These are phyloP conservation scores for Silene latifolia DNA, from an alignment of 148 eudicot genomes.

Conservation along the genomic window DNA sequence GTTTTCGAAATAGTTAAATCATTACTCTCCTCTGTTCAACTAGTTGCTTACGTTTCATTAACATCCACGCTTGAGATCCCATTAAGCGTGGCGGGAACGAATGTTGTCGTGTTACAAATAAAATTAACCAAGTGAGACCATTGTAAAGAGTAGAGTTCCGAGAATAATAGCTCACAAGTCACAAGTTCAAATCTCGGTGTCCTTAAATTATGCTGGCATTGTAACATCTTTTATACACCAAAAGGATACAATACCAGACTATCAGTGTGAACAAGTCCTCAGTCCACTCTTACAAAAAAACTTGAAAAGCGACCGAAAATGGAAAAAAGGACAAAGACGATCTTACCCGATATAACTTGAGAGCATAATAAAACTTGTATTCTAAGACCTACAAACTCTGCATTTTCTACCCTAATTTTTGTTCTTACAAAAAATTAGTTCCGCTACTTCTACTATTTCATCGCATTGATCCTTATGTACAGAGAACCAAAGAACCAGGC, in stretches of 20 bases:
- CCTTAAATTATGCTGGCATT: neutral
- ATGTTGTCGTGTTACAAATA: too few relatives aligned
- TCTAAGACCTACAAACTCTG: conserved; percentile 7
- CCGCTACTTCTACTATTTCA: conserved; percentile 28
- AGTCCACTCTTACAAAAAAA: neutral
- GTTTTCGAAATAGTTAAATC: neutral
- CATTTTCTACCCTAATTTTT: neutral
- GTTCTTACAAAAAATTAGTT: conserved; percentile 18
- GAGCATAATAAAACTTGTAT: too few relatives aligned
- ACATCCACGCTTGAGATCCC: too few relatives aligned
- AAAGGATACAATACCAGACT: too few relatives aligned
- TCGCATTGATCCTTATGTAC: conserved; percentile 31
- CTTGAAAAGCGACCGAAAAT: neutral
- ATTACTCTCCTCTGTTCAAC: too few relatives aligned
- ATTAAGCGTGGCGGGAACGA: too few relatives aligned
- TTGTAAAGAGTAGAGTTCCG: neutral
- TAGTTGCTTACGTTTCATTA: too few relatives aligned
- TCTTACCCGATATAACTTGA: neutral
- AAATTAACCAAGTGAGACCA: too few relatives aligned
- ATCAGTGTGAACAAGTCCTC: neutral
- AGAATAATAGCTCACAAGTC: neutral
- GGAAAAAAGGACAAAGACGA: neutral
- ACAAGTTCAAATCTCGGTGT: neutral
- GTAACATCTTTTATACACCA: neutral
- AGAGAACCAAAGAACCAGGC: conserved; percentile 29